Base-by-base conservation (phyloP, 176 grass and related monocot species). In the Musa acuminata region DNA sequence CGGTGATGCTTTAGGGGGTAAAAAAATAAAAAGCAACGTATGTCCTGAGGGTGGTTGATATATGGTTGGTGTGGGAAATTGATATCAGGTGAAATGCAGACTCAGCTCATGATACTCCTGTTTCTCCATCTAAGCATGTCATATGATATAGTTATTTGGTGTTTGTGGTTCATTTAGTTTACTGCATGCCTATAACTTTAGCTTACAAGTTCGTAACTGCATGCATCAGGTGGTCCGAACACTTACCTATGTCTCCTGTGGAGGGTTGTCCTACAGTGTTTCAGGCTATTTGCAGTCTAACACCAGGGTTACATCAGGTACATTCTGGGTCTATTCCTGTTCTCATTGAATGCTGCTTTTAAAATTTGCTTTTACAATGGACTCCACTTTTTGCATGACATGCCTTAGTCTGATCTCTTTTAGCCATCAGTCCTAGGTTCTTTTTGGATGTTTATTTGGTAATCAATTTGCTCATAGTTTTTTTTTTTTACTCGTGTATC, bases 231-330 rank as follows among this genome's bases (percentile, higher is more conserved):
- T 80, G 78, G 78, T 63, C 53, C 3, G 78, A 80, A 73, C 78
- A 80, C 43, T 62, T 80, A 53, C 69, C 69, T 8, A 80, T 80
- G 78, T 80, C 78, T 55, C 69, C 78, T 3, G 58, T 73, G n/a
- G 78, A 80, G 49, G 78, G 69, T 27, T 80, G 78, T 53, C 78
- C 78, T 80, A 80, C 43, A 9, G 68, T 72, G 13, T 80, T 80
- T 80, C 78, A 80, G 69, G 78, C 52, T 73, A 64, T 80, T 72
- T 80, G 78, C 69, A 73, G 58, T 59, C 62, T 80, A 14, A 64
- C 78, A 53, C 78, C 78, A 53, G 78, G 78, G 16, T n/a, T 72
- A 29, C 78, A 80, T 72, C 69, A 80, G 78, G 78, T 80, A 60
- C 69, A 67, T 57, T 49, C 51, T 67, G 21, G 1, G 1, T 14